Conservation (phyloP, 2,329 filamentous ascomycete genomes). For the Alternaria triticina region DNA sequence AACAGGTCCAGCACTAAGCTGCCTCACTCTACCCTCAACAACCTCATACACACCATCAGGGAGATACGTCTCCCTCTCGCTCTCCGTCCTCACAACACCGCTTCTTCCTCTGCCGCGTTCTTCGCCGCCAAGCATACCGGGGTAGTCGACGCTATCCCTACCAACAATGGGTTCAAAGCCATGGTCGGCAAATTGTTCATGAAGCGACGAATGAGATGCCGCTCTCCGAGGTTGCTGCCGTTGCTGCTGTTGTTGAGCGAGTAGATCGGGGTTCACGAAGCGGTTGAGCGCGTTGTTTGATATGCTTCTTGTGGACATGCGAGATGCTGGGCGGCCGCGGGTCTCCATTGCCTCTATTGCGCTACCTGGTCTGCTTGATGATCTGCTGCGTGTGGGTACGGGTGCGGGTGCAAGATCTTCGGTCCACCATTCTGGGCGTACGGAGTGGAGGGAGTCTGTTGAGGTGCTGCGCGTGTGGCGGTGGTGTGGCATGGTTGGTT, state of each 20-base stretch:
- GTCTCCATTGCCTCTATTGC: background rate
- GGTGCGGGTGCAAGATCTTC: constrained; percentile 4
- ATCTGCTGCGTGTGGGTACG: background rate
- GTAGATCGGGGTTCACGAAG: background rate
- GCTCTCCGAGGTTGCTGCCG: background rate
- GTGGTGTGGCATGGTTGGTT: background rate
- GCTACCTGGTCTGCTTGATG: background rate
- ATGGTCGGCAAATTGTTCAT: background rate
- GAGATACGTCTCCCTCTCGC: constrained; percentile 4
- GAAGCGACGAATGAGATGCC: background rate
- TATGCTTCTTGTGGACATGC: background rate
- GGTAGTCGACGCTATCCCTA: background rate
- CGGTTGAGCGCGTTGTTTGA: constrained; percentile 1
- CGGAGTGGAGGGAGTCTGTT: background rate
- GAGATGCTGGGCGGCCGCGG: background rate
- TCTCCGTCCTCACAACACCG: background rate
- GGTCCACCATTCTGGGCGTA: constrained; percentile 10
- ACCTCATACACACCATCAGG: constrained; percentile 13
- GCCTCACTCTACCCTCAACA: constrained; percentile 7
- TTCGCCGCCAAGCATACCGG: background rate
- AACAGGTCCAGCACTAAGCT: background rate
- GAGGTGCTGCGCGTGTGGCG: constrained; percentile 5
- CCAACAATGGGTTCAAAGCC: background rate
- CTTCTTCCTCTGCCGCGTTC: background rate
- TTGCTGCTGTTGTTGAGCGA: background rate